phyloP scores from a whole-genome alignment of 805 yeast genomes.

The Saccharomycopsis amapae region DNA sequence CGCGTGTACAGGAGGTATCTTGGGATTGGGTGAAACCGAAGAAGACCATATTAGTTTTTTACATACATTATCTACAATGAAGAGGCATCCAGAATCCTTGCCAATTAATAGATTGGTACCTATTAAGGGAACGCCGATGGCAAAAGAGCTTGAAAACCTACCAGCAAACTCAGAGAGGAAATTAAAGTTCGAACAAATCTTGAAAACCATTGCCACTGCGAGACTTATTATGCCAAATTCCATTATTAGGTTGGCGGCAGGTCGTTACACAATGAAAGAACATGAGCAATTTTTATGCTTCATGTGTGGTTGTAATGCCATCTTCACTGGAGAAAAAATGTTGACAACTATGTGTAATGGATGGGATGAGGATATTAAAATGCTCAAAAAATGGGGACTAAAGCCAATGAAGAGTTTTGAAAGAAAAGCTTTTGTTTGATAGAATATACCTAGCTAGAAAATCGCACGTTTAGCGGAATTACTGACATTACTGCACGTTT shows the following conservation, averaged over 20 bases:
- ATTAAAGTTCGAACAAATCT: constrained; percentile 51
- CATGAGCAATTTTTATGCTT: constrained; percentile 68
- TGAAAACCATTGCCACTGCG: constrained; percentile 71
- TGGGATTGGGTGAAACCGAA: constrained; percentile 69
- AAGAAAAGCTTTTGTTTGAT: not conserved
- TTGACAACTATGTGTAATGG: constrained; percentile 77
- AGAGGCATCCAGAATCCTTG: constrained; percentile 69
- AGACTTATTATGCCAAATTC: constrained; percentile 66
- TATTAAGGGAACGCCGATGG: constrained; percentile 73
- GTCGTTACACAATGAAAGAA: constrained; percentile 75
- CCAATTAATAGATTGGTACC: constrained; percentile 79
- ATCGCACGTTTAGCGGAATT: no score
- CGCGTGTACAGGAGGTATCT: constrained; percentile 74
- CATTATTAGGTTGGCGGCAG: constrained; percentile 72
- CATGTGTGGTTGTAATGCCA: constrained; percentile 73
- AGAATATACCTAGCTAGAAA: no score
- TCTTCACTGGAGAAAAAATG: constrained; percentile 77
- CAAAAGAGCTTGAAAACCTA: constrained; percentile 28
- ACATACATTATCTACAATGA: constrained; percentile 59
- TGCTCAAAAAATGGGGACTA: constrained; percentile 67
- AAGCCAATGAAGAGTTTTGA: constrained; percentile 31
- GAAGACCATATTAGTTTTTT: constrained; percentile 66
- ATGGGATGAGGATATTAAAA: constrained; percentile 71
- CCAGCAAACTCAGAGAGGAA: constrained; percentile 29
- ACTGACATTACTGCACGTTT: no score